phyloP scores from a whole-genome alignment of 805 yeast species.

The Starmerella bacillaris region DNA sequence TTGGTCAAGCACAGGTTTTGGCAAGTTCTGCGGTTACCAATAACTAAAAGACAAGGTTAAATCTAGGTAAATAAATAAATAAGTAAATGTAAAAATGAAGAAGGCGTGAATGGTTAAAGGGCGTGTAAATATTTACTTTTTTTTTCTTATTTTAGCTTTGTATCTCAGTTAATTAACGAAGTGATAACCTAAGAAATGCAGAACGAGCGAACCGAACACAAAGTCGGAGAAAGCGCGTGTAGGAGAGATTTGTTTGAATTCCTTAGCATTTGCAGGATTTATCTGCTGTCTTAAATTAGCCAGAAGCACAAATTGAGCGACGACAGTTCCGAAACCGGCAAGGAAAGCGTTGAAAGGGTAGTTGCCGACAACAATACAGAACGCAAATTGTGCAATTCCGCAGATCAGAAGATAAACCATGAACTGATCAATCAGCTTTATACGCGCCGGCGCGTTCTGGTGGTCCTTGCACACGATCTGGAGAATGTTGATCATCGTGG shows the following conservation, averaged over 20 bases:
- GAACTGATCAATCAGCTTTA: constrained; percentile 57
- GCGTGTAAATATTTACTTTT: too few species aligned
- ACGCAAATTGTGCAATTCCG: constrained; percentile 63
- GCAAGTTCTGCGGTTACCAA: too few species aligned
- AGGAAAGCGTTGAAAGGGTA: constrained; percentile 94
- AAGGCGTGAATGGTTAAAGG: too few species aligned
- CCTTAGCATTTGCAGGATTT: constrained; percentile 24
- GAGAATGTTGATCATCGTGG: constrained; percentile 10
- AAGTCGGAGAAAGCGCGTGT: constrained; percentile 74
- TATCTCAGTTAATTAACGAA: constrained; percentile 55
- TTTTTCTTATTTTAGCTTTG: too few species aligned
- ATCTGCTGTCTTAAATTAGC: constrained; percentile 54
- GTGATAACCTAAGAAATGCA: constrained; percentile 79
- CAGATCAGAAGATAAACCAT: constrained; percentile 53
- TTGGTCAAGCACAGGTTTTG: too few species aligned
- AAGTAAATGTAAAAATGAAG: too few species aligned
- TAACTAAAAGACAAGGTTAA: too few species aligned
- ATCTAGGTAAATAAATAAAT: too few species aligned
- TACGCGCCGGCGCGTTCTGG: constrained; percentile 18
- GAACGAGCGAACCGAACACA: constrained; percentile 64
- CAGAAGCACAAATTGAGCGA: constrained; percentile 86
- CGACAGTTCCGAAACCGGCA: constrained; percentile 81
- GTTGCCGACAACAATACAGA: constrained; percentile 60
- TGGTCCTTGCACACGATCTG: constrained; percentile 17
- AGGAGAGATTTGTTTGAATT: constrained; percentile 30